Conservation (phyloP, 2,329 filamentous ascomycete genomes). For the Phyllosticta citribraziliensis region DNA sequence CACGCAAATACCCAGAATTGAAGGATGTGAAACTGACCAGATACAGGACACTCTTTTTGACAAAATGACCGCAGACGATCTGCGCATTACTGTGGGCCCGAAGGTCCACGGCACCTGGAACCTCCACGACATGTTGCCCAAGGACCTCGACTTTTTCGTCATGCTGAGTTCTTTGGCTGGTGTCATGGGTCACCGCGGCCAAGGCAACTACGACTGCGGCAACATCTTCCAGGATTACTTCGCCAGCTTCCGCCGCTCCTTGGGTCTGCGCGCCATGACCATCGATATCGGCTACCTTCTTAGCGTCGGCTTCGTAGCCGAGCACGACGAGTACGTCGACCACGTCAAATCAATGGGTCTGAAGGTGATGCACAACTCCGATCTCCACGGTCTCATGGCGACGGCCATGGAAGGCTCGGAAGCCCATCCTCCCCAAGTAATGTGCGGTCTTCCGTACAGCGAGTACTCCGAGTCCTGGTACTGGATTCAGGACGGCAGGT, state of each 20-base stretch:
- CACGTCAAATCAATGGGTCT: not conserved
- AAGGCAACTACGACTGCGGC: constrained; percentile 12
- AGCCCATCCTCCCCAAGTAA: not conserved
- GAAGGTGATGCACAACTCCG: constrained; percentile 4
- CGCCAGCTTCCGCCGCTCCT: constrained; percentile 10
- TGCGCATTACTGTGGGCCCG: constrained; percentile 11
- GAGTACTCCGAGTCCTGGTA: constrained; percentile 2
- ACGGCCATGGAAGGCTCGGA: not conserved
- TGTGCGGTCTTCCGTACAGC: not conserved
- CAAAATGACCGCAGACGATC: constrained; percentile 12
- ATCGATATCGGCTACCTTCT: constrained; percentile 32
- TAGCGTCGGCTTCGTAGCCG: constrained; percentile 33
- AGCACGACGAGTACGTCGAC: not conserved
- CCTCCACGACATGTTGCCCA: constrained; percentile 15
- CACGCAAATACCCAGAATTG: not conserved
- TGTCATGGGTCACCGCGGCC: constrained; percentile 3
- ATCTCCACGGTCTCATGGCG: not conserved
- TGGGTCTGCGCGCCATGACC: not conserved
- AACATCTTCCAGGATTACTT: constrained; percentile 18
- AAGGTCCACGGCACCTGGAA: constrained; percentile 22
- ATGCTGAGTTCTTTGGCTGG: constrained; percentile 4
- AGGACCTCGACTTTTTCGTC: constrained; percentile 10
- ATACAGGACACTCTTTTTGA: not conserved
- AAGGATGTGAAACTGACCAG: constrained; percentile 7
- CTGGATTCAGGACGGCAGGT: not conserved